These are phyloP conservation scores for Leavenworthia alabamica DNA, from an alignment of 345 rosid species.

Conservation along the genomic window DNA sequence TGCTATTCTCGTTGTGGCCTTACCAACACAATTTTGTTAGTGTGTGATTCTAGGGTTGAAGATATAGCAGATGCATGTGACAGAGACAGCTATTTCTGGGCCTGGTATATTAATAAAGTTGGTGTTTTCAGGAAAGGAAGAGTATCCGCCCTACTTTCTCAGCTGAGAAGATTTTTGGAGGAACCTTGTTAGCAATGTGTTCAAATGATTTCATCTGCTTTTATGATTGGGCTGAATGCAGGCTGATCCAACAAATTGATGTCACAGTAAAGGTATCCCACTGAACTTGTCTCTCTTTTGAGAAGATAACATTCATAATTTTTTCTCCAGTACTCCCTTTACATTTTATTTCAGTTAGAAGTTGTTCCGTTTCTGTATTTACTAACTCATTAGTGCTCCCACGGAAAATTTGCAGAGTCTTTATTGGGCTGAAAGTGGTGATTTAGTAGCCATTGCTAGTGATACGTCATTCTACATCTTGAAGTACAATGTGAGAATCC, in stretches of 20 bases:
- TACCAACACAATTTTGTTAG: neutral
- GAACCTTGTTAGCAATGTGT: slow-evolving; percentile 90
- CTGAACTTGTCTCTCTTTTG: neutral
- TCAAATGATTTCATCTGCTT: slow-evolving; percentile 95
- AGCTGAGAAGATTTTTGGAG: slow-evolving; percentile 86
- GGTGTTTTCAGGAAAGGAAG: slow-evolving; percentile 68
- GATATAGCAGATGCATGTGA: neutral
- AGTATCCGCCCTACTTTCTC: slow-evolving; percentile 91
- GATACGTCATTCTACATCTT: slow-evolving; percentile 94
- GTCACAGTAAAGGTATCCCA: slow-evolving; percentile 81
- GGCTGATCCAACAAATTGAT: slow-evolving; percentile 91
- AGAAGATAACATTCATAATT: neutral
- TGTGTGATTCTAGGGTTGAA: neutral
- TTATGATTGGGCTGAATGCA: slow-evolving; percentile 98
- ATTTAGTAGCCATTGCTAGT: slow-evolving; percentile 91
- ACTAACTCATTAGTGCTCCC: slow-evolving; percentile 14
- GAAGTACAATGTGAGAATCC: slow-evolving; percentile 69
- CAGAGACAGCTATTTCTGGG: neutral
- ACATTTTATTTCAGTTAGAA: neutral
- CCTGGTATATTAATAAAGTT: slow-evolving; percentile 15
- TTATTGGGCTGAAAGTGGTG: slow-evolving; percentile 99
- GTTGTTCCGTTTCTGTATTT: slow-evolving; percentile 10
- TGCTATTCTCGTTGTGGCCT: neutral
- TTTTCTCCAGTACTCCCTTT: neutral
- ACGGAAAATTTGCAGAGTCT: slow-evolving; percentile 53